Conservation (phyloP, 2,329 filamentous ascomycete species). For the Botrytis fabae region DNA sequence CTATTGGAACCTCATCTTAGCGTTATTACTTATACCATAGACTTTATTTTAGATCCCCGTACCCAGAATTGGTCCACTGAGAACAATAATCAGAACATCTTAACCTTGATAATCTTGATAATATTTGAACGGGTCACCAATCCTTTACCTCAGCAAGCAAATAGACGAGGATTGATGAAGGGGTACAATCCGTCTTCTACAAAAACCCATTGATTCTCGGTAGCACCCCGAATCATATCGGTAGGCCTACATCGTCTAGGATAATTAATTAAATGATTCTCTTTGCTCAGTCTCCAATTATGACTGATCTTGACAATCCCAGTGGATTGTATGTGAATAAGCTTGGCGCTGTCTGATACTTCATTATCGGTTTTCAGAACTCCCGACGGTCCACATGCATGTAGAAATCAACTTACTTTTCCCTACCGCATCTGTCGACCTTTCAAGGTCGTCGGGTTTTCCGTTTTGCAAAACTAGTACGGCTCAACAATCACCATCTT, state of each 20-base stretch:
- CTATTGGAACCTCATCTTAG: slow-evolving; percentile 21
- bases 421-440: not conserved
- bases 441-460: not conserved
- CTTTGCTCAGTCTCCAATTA: not conserved
- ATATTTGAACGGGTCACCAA: not conserved
- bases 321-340: not conserved
- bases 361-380: not conserved
- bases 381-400: not conserved
- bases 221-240: not conserved
- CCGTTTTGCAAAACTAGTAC: not conserved
- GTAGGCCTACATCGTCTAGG: not conserved
- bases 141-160: not conserved
- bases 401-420: not conserved
- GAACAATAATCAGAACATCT: not conserved
- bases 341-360: slow-evolving; percentile 5
- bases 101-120: slow-evolving; percentile 4
- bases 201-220: slow-evolving; percentile 3
- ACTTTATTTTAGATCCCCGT: not conserved
- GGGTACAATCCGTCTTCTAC: not conserved
- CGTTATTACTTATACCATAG: slow-evolving; percentile 17
- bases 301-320: not conserved
- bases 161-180: slow-evolving; percentile 19
- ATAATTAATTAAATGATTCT: not conserved
- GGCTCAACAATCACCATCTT: not conserved
- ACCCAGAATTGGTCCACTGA: not conserved